Percentiles rank a stretch among this genome's conserved stretches.
Conservation (phyloP, 805 yeast species). For the Barnettozyma botsteinii region DNA sequence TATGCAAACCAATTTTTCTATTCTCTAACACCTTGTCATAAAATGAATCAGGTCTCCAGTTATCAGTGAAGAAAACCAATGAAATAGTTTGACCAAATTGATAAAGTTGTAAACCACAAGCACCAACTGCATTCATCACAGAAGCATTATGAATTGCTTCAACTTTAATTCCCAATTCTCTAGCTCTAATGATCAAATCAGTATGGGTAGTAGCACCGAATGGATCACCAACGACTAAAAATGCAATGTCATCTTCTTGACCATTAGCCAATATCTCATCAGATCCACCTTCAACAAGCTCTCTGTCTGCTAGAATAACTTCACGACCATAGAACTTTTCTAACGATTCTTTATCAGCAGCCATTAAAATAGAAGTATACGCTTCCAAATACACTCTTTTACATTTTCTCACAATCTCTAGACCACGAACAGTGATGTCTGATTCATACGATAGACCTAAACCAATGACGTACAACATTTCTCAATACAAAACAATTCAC, state of each 20-base stretch:
- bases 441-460: slow-evolving; percentile 83
- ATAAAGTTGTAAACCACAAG: slow-evolving; percentile 92
- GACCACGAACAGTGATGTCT: slow-evolving; percentile 92
- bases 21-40: slow-evolving; percentile 86
- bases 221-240: slow-evolving; percentile 94
- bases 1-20: slow-evolving; percentile 85
- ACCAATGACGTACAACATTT: slow-evolving; percentile 87
- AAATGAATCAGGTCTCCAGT: slow-evolving; percentile 95
- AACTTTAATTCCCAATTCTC: slow-evolving; percentile 71
- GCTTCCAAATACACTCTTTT: slow-evolving; percentile 93
- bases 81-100: slow-evolving; percentile 98
- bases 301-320: slow-evolving; percentile 88
- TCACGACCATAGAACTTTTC: slow-evolving; percentile 84
- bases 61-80: slow-evolving; percentile 88
- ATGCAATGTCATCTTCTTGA: slow-evolving; percentile 78
- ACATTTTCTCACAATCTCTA: slow-evolving; percentile 77
- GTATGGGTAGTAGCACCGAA: slow-evolving; percentile 99
- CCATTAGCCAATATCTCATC: slow-evolving; percentile 79
- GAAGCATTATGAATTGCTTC: slow-evolving; percentile 93
- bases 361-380: slow-evolving; percentile 92
- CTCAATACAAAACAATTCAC: too few species aligned
- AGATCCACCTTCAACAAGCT: slow-evolving; percentile 84
- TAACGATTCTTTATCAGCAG: slow-evolving; percentile 68
- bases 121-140: slow-evolving; percentile 97
- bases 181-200: slow-evolving; percentile 85